Evolutionary conservation across 371 early-diverging fungal species (phyloP).

Genomic region (Synchytrium microbalum): DNA sequence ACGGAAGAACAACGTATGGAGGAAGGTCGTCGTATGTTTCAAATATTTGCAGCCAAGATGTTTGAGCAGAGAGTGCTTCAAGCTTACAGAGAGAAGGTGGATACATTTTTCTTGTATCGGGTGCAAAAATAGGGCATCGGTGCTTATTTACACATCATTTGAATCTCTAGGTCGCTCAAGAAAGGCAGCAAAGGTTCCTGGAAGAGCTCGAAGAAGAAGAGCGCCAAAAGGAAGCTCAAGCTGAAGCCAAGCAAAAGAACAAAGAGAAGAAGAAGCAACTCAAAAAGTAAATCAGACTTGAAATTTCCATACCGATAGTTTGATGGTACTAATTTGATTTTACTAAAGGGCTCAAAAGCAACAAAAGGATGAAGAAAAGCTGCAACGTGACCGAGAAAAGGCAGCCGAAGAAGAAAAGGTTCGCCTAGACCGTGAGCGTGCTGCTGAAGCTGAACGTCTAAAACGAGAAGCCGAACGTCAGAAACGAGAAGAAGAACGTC

Average conservation of each 20-base stretch:
- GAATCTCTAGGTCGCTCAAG: conserved; percentile 55
- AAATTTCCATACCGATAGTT: neutral
- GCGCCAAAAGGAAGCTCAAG: conserved; percentile 52
- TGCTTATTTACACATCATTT: neutral
- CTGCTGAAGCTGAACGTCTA: conserved; percentile 38
- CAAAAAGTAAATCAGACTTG: conserved; percentile 53
- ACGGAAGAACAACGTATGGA: conserved; percentile 83
- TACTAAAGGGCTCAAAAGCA: conserved; percentile 18
- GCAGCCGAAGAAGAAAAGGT: conserved; percentile 45
- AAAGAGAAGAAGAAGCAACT: conserved; percentile 56
- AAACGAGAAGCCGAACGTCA: conserved; percentile 25
- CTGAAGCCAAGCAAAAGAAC: conserved; percentile 45
- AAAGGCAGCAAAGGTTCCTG: conserved; percentile 67
- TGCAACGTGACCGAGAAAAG: conserved; percentile 24
- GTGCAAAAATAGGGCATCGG: neutral
- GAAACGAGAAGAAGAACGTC: conserved; percentile 45
- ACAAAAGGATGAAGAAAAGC: conserved; percentile 25
- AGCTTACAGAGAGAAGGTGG: conserved; percentile 83
- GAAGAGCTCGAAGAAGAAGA: conserved; percentile 79
- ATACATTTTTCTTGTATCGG: neutral
- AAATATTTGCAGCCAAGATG: conserved; percentile 89
- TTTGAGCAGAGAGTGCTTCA: conserved; percentile 89
- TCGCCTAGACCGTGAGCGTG: neutral
- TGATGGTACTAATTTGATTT: conserved; percentile 6
- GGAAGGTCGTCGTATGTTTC: conserved; percentile 86